phyloP scores from a whole-genome alignment of 2,329 filamentous ascomycete genomes.

The Plenodomus tracheiphilus region DNA sequence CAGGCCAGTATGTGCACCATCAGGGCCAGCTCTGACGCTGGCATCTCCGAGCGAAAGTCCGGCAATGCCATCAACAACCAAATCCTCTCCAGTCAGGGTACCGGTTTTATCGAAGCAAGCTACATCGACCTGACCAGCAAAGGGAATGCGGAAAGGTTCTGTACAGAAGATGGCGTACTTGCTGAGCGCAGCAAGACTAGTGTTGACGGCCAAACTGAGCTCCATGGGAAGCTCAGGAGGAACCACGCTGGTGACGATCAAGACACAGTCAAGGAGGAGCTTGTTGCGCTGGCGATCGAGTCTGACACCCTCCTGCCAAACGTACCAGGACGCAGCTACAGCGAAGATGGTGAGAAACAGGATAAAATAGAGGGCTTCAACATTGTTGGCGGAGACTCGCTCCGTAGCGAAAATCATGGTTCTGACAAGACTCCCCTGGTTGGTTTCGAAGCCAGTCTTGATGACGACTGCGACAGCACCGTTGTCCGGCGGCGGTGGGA shows the following conservation, averaged over 20 bases:
- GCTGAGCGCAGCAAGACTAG: conserved; percentile 89
- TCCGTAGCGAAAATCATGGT: conserved; percentile 99
- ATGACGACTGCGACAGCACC: conserved; percentile 92
- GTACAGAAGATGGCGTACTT: conserved; percentile 98
- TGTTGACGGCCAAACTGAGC: conserved; percentile 95
- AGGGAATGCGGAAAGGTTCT: conserved; percentile 97
- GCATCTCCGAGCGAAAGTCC: conserved; percentile 75
- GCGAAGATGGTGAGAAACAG: conserved; percentile 95
- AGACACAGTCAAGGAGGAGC: conserved; percentile 91
- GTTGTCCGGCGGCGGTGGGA: conserved; percentile 85
- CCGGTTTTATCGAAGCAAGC: conserved; percentile 99
- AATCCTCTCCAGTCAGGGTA: conserved; percentile 91
- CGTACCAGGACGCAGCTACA: conserved; percentile 96
- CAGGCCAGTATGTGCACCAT: conserved; percentile 82
- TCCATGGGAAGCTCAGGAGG: conserved; percentile 99
- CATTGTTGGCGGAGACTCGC: conserved; percentile 97
- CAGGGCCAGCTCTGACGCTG: conserved; percentile 68
- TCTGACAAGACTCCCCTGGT: conserved; percentile 93
- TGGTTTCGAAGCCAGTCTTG: conserved; percentile 98
- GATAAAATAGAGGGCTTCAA: conserved; percentile 95
- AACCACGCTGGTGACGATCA: conserved; percentile 97
- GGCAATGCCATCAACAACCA: conserved; percentile 96
- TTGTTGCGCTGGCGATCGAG: conserved; percentile 97
- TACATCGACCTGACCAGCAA: conserved; percentile 90
- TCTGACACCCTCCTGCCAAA: conserved; percentile 94